Evolutionary conservation across 495 filamentous ascomycete genomes (phyloP), one percentile per base, ranked within the genome.

Genomic region (Lichina pygmaea): DNA sequence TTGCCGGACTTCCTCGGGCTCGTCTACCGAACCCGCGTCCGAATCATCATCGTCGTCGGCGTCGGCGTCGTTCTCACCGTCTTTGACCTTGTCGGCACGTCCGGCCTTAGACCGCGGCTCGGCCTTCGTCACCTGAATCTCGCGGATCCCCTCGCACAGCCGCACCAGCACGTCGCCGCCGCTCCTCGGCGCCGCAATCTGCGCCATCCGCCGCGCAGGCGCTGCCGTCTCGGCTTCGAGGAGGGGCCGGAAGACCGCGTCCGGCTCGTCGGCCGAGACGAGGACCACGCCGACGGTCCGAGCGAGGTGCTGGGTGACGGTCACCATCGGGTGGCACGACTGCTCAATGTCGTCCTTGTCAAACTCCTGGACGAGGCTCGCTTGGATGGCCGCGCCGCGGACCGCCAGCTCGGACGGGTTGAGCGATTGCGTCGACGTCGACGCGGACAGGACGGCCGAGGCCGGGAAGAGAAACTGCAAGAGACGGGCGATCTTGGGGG

Each of bases 251-350:
- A 97, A 94, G 45, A 68, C 60, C 48, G 73, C 75, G 48, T 63
- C 65, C 34, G 62, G 61, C 37, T 65, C 63, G 34, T 75, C 70
- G 39, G 65, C 66, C n/a, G 75, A 67, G 40, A 73, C 63, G 49
- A 81, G 70, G 49, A 92, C 67, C 15, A 94, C 78, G 54, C 89
- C 89, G 48, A 97, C 82, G 24, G 86, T 80, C 53, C 83, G 79
- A 50, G 68, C 67, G 48, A 92, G 71, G 61, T 97, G 89, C 37
- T 85, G 81, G 33, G 86, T 85, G 13, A 81, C 85, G 12, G 89
- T 95, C 44, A 97, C 84, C 56, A 82, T 79, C 34, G 89, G 82
- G 66, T 97, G 89, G 38, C 83, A 91, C 9, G 81, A 91, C 62
- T 94, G 83, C 55, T 86, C 80, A 51, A 97, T 92, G 57, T 97